Base-by-base conservation (phyloP, 352 stramenopile genomes). In the Phytophthora multivora region DNA sequence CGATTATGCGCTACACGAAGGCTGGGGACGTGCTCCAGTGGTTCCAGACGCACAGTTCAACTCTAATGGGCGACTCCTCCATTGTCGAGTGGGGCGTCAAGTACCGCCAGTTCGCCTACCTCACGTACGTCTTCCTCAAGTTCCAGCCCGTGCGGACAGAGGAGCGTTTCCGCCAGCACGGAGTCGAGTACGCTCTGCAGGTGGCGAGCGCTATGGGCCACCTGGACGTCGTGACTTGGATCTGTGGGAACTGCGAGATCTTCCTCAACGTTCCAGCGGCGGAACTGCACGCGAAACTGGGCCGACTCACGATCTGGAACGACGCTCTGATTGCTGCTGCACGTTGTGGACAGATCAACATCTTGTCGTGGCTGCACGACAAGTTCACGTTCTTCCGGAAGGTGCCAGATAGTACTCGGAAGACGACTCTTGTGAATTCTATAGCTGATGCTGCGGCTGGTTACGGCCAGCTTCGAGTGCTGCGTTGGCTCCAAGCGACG, bases 181-280 rank as follows among this genome's bases (percentile, higher is more conserved):
- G 61, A 3, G 55, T 76, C 13, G 73, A 71, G 51, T 71, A 65
- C 16, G 62, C 59, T 8, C 46, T 81, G 2, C 62, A 66, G 4
- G 66, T 71, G 7, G 69, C 73, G 4, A 67, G 65, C 31, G 46
- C 69, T 6, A 65, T 74, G 57, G 73, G 69, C 1, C 66, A 79
- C 38, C 16, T 71, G n/a, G 55, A 71, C 33, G 63, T 79, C 15
- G 60, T 81, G n/a, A 66, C 53, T 13, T 81, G 73, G 69, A 71
- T 81, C 35, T 75, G 62, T 38, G 67, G 55, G 4, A 75, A 71
- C 38, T 72, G 62, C 28, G 62, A 72, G 57, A 72, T 75, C 8
- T 71, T 75, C 31, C 21, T 75, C 5, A 68, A 69, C 2, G 53
- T 75, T 3, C 62, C 62, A 8, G 67, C 67, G 10, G 46, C 57